A percentile compares a stretch with the other conserved stretches of the same genome.
phyloP scores from a whole-genome alignment of 1,139 yeast species.

The Magnusiomyces clavatus region DNA sequence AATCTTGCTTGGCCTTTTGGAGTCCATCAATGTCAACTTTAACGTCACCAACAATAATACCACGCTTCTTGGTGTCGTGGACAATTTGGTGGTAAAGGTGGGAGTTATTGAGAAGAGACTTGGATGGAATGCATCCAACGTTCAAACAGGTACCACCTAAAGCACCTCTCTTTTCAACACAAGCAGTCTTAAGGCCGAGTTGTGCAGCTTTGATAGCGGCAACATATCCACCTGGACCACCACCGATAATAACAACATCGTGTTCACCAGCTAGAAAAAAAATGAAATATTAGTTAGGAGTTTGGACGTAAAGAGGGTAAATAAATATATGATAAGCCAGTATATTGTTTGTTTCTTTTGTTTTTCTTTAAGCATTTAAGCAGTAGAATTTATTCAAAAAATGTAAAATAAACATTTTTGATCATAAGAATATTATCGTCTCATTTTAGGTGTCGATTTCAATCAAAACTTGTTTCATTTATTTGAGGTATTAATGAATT shows the following conservation, averaged over 20 bases:
- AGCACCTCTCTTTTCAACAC: slow-evolving; percentile 92
- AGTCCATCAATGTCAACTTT: slow-evolving; percentile 66
- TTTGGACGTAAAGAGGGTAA: too few species aligned
- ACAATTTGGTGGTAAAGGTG: slow-evolving; percentile 84
- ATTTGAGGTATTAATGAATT: too few species aligned
- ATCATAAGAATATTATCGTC: too few species aligned
- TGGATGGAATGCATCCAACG: slow-evolving; percentile 98
- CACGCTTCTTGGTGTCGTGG: slow-evolving; percentile 79
- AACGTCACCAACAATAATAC: slow-evolving; percentile 82
- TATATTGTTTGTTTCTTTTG: too few species aligned
- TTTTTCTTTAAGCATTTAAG: too few species aligned
- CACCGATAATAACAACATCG: slow-evolving; percentile 93
- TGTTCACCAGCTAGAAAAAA: slow-evolving; percentile 42
- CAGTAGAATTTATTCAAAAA: too few species aligned
- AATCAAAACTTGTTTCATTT: too few species aligned
- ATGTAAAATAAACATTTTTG: too few species aligned
- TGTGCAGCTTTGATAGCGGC: slow-evolving; percentile 99
- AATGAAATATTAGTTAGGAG: too few species aligned
- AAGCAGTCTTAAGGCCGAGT: slow-evolving; percentile 87
- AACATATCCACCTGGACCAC: slow-evolving; percentile 97
- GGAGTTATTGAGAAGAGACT: slow-evolving; percentile 82
- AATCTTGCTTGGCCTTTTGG: slow-evolving; percentile 87
- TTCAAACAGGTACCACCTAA: slow-evolving; percentile 98
- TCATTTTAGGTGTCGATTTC: too few species aligned
- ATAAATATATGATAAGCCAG: too few species aligned